phyloP scores from a whole-genome alignment of 23 red algal genomes.

The Chondrus crispus region DNA sequence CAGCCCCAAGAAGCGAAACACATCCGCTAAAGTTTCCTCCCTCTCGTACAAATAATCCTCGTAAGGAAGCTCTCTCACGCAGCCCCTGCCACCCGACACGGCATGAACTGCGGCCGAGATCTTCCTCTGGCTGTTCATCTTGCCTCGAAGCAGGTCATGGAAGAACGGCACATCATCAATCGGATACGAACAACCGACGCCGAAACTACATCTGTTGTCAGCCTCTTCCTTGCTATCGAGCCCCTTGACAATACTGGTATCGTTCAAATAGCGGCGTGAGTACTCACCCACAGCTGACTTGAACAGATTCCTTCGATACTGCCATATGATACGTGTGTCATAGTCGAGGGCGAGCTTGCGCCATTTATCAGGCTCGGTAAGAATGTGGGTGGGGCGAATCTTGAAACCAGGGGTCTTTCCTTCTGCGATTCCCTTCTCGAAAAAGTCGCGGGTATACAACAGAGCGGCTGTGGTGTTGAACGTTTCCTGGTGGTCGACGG shows the following conservation, averaged over 20 bases:
- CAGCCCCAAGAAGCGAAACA: slow-evolving; percentile 51
- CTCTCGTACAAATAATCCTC: slow-evolving; percentile 58
- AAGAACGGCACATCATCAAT: slow-evolving; percentile 35
- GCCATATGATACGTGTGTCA: slow-evolving; percentile 54
- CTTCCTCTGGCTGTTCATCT: slow-evolving; percentile 14
- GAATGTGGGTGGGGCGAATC: slow-evolving; percentile 40
- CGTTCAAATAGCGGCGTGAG: slow-evolving; percentile 45
- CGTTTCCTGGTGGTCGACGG: slow-evolving; percentile 47
- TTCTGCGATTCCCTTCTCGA: slow-evolving; percentile 28
- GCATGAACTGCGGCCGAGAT: slow-evolving; percentile 24
- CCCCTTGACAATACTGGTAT: slow-evolving; percentile 47
- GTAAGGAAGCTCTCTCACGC: slow-evolving; percentile 18
- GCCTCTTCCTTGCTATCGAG: background rate
- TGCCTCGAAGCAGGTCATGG: slow-evolving; percentile 19
- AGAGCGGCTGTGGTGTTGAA: slow-evolving; percentile 44
- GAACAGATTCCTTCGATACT: slow-evolving; percentile 60
- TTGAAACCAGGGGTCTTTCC: slow-evolving; percentile 39
- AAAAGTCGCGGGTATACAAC: slow-evolving; percentile 29
- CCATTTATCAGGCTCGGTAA: slow-evolving; percentile 31
- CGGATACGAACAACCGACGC: slow-evolving; percentile 42
- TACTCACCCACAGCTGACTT: slow-evolving; percentile 68
- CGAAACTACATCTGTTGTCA: slow-evolving; percentile 43
- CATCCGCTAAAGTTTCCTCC: background rate
- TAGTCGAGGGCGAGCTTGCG: slow-evolving; percentile 21
- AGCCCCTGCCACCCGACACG: slow-evolving; percentile 21